Evolutionary conservation across 2,329 filamentous ascomycete species (phyloP), one percentile per base, ranked within the genome.

Genomic region (Beauveria scarabaeidicola): DNA sequence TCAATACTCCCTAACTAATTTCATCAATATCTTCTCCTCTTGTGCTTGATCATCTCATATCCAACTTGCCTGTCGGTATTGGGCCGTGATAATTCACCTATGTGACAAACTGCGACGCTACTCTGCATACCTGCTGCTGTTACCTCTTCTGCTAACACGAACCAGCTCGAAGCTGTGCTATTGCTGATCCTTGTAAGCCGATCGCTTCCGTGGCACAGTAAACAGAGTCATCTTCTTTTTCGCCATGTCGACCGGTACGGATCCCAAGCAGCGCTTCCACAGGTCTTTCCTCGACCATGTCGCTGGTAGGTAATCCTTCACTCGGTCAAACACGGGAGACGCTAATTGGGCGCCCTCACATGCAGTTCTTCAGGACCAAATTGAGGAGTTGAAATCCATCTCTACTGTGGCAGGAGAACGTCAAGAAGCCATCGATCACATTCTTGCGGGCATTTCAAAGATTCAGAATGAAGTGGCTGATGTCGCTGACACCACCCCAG

Each of bases 401-500:
- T 79, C 87, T 15, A 72, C 82, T 13, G 74, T 87, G 1, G 88
- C 65, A 3, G 88, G 88, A 62, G 90, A 94, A 72, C 87, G 90
- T 47, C 84, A 88, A 63, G 87, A 93, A 70, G 90, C 90, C 55
- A 85, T 89, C 51, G 91, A 96, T 65, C 83, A 89, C 67, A 88
- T 91, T 65, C 80, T 96, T 15, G 85, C 88, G 17, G 84, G 85
- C 63, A 94, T 97, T 67, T 86, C 89, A 32, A 83, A 85, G 60
- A 80, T 97, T 17, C 91, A 91, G 1, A 88, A 88, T 64, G 87
- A 94, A 66, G 89, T 97, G 43, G 87, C 90, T 65, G 91, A 97
- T 73, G 89, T 90, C 0, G 84, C 88, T 1, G 86, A 87, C 59
- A 91, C 87, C 65, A 84, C 96, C 17, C 91, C 94, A 3, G 85